Percentiles rank a stretch among this genome's conserved stretches.
Conservation (phyloP, 2,329 filamentous ascomycete species). For the Trichophyton schoenleinii region DNA sequence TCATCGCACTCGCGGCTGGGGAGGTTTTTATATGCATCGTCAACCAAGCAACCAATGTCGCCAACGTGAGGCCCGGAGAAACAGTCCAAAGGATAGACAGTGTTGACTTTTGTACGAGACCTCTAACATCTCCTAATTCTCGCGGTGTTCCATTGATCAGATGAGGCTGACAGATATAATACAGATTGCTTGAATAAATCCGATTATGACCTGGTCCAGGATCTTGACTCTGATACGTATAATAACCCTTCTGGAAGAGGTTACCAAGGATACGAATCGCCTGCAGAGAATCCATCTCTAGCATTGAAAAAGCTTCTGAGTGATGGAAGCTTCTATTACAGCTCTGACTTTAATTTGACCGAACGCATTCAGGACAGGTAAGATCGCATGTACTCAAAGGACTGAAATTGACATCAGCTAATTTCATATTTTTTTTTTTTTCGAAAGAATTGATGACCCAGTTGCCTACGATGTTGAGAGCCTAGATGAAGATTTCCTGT, state of each 20-base stretch:
- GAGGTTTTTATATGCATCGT: constrained; percentile 90
- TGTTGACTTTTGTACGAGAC: constrained; percentile 60
- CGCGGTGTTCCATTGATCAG: not conserved
- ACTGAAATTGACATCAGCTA: constrained; percentile 7
- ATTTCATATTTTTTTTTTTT: constrained; percentile 1
- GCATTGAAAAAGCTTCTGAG: constrained; percentile 83
- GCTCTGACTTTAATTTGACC: constrained; percentile 93
- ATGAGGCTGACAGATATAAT: constrained; percentile 10
- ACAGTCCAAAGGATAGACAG: constrained; percentile 74
- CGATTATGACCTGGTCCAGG: constrained; percentile 66
- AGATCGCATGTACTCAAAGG: constrained; percentile 8
- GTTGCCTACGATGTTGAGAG: constrained; percentile 81
- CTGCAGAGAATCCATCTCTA: constrained; percentile 75
- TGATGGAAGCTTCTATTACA: constrained; percentile 95
- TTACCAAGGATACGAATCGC: constrained; percentile 52
- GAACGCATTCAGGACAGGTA: constrained; percentile 82
- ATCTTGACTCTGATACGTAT: constrained; percentile 41
- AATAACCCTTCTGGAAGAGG: constrained; percentile 40
- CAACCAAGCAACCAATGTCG: constrained; percentile 63
- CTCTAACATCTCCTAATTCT: constrained; percentile 3
- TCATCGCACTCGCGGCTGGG: constrained; percentile 61
- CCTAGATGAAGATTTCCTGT: constrained; percentile 82
- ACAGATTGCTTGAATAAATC: constrained; percentile 73
- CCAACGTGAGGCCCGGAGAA: constrained; percentile 73
- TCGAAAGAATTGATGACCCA: constrained; percentile 54